Percentiles rank a stretch among this genome's conserved stretches.
phyloP scores from a whole-genome alignment of 257 asterid genomes.

The Hygrophila difformis region DNA sequence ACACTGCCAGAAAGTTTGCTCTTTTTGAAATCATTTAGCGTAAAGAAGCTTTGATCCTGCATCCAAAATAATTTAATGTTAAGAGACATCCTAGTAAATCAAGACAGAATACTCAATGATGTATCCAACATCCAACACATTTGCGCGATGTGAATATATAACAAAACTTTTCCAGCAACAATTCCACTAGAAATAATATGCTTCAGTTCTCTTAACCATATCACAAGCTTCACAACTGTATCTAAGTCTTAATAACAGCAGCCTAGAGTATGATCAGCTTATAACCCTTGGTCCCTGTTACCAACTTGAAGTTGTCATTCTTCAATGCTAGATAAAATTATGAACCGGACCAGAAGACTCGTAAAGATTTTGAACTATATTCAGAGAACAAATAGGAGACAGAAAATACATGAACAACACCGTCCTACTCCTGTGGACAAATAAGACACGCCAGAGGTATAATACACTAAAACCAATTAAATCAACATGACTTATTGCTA shows the following conservation, averaged over 20 bases:
- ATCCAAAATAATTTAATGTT: slow-evolving; percentile 13
- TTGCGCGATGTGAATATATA: not conserved
- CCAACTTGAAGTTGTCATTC: too few relatives aligned
- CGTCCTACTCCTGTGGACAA: not conserved
- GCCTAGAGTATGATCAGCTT: too few relatives aligned
- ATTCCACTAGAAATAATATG: not conserved
- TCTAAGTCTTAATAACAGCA: too few relatives aligned
- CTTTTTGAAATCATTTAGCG: slow-evolving; percentile 75
- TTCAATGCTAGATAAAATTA: slow-evolving; percentile 1
- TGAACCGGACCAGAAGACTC: slow-evolving; percentile 4
- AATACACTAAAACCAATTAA: not conserved
- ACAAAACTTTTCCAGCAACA: not conserved
- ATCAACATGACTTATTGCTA: slow-evolving; percentile 9
- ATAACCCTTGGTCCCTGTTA: too few relatives aligned
- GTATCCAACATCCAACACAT: too few relatives aligned
- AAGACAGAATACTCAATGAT: too few relatives aligned
- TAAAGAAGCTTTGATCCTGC: slow-evolving; percentile 88
- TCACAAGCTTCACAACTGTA: too few relatives aligned
- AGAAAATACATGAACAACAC: slow-evolving; percentile 1
- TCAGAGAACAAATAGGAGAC: slow-evolving; percentile 1
- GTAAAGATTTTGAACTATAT: slow-evolving; percentile 7
- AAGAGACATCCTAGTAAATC: slow-evolving; percentile 7
- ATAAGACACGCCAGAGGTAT: slow-evolving; percentile 1
- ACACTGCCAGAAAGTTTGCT: slow-evolving; percentile 88
- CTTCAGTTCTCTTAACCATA: slow-evolving; percentile 16